Percentiles rank a stretch among this genome's conserved stretches.
Conservation (phyloP, 306 rosid genomes). For the Hippophae tibetana region DNA sequence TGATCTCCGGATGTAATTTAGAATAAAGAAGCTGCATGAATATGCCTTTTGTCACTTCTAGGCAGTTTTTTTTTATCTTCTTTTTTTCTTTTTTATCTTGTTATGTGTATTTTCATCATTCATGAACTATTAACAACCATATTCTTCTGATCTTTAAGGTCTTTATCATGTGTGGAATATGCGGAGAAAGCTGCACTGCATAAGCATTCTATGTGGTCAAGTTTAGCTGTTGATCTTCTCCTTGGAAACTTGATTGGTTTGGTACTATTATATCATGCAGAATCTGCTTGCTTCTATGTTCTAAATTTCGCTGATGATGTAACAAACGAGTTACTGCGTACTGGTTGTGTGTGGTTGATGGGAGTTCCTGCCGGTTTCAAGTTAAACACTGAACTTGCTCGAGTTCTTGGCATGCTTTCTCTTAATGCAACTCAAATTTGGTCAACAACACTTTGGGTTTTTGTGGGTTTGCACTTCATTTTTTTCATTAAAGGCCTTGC, state of each 20-base stretch:
- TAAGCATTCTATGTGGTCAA: constrained; percentile 82
- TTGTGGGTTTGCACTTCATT: constrained; percentile 43
- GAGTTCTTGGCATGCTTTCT: constrained; percentile 73
- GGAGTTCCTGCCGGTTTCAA: constrained; percentile 96
- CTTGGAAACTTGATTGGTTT: constrained; percentile 78
- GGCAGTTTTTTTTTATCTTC: neutral
- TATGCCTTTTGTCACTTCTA: neutral
- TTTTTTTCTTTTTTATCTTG: constrained; percentile 3
- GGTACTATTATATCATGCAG: constrained; percentile 53
- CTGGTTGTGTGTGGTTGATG: constrained; percentile 97
- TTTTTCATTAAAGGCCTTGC: constrained; percentile 62
- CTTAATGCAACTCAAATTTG: constrained; percentile 82
- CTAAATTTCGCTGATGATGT: constrained; percentile 48
- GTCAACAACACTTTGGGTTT: constrained; percentile 85
- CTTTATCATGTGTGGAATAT: constrained; percentile 65
- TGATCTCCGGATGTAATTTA: neutral
- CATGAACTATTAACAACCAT: constrained; percentile 26
- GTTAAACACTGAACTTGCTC: constrained; percentile 80
- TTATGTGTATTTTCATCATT: constrained; percentile 9
- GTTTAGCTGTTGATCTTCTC: constrained; percentile 61
- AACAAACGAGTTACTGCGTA: constrained; percentile 64
- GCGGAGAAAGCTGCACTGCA: constrained; percentile 77
- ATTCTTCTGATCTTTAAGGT: constrained; percentile 39
- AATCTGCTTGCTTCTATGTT: constrained; percentile 37
- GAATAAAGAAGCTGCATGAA: neutral